Percentiles rank a stretch among this genome's conserved stretches.
These are phyloP conservation scores for Lobulomyces angularis DNA, from an alignment of 192 early-diverging fungal species.

Conservation along the genomic window DNA sequence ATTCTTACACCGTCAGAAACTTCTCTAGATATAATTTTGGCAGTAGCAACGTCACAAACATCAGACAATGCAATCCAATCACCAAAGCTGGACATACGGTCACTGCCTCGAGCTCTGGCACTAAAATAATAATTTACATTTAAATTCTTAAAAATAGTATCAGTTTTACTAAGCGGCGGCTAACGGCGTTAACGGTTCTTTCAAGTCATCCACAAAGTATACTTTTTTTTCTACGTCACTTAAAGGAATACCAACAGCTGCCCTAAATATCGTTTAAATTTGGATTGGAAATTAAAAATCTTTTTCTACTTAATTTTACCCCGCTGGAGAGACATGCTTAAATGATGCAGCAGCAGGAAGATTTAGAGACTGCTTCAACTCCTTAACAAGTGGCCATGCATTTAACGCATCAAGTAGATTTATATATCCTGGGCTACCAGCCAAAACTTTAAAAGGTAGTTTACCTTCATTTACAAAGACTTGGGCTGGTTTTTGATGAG, in stretches of 20 bases:
- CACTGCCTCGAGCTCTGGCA: slow-evolving; percentile 93
- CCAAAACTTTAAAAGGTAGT: slow-evolving; percentile 82
- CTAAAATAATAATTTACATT: too few relatives aligned
- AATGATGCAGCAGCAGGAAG: slow-evolving; percentile 94
- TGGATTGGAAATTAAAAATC: too few relatives aligned
- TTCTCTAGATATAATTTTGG: slow-evolving; percentile 88
- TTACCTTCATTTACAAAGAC: slow-evolving; percentile 66
- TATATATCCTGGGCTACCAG: slow-evolving; percentile 95
- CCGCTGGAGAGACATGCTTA: slow-evolving; percentile 98
- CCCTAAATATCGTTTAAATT: too few relatives aligned
- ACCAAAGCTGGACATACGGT: slow-evolving; percentile 98
- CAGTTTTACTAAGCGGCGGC: slow-evolving; percentile 91
- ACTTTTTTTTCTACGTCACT: slow-evolving; percentile 71
- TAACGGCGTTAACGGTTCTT: slow-evolving; percentile 63
- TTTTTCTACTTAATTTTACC: too few relatives aligned
- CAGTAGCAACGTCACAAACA: slow-evolving; percentile 79
- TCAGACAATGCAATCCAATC: slow-evolving; percentile 95
- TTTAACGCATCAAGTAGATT: slow-evolving; percentile 96
- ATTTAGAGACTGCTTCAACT: slow-evolving; percentile 71
- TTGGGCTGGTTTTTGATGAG: slow-evolving; percentile 96
- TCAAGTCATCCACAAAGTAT: slow-evolving; percentile 81
- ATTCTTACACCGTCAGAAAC: slow-evolving; percentile 98
- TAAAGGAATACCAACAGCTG: slow-evolving; percentile 79
- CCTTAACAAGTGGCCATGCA: slow-evolving; percentile 95
- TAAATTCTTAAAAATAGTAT: too few relatives aligned